These are phyloP conservation scores for Trypanosomatidae sp. DNA, from an alignment of 208 protist genomes.

Conservation along the genomic window DNA sequence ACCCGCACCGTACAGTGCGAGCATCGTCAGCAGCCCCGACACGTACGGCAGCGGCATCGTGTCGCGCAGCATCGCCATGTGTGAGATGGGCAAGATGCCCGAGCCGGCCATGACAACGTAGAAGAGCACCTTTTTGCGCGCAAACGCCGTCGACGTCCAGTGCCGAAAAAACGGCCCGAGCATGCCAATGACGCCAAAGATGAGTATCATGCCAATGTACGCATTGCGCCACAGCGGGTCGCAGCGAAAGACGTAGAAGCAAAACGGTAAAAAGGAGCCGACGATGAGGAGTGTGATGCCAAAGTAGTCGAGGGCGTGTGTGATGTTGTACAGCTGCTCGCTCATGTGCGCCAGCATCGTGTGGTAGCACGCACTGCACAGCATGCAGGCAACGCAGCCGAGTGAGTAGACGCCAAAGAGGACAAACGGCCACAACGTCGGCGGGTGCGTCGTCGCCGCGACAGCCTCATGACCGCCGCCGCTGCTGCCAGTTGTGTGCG, in stretches of 20 bases:
- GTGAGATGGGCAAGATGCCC: slow-evolving; percentile 45
- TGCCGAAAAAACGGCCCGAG: slow-evolving; percentile 63
- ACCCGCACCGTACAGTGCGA: slow-evolving; percentile 62
- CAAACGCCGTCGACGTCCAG: slow-evolving; percentile 49
- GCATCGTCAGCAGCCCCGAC: slow-evolving; percentile 33
- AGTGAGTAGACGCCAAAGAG: slow-evolving; percentile 67
- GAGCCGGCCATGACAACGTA: slow-evolving; percentile 66
- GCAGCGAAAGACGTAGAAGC: slow-evolving; percentile 65
- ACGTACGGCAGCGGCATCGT: slow-evolving; percentile 26
- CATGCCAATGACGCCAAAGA: slow-evolving; percentile 55
- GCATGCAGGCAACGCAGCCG: slow-evolving; percentile 55
- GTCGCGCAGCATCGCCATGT: slow-evolving; percentile 34
- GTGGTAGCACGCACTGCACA: slow-evolving; percentile 64
- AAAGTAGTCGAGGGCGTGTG: slow-evolving; percentile 73
- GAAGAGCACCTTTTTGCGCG: slow-evolving; percentile 40
- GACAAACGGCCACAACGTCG: slow-evolving; percentile 16
- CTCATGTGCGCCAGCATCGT: slow-evolving; percentile 52
- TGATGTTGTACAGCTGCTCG: slow-evolving; percentile 28
- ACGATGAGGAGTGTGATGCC: slow-evolving; percentile 76
- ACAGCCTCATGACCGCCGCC: not conserved
- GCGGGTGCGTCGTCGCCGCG: not conserved
- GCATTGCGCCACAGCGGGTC: slow-evolving; percentile 39
- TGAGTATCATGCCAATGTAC: slow-evolving; percentile 58
- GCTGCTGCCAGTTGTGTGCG: not conserved
- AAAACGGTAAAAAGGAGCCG: slow-evolving; percentile 73